A percentile compares a stretch with the other conserved stretches of the same genome.
Conservation (phyloP, 306 rosid species). For the Inga laurina region DNA sequence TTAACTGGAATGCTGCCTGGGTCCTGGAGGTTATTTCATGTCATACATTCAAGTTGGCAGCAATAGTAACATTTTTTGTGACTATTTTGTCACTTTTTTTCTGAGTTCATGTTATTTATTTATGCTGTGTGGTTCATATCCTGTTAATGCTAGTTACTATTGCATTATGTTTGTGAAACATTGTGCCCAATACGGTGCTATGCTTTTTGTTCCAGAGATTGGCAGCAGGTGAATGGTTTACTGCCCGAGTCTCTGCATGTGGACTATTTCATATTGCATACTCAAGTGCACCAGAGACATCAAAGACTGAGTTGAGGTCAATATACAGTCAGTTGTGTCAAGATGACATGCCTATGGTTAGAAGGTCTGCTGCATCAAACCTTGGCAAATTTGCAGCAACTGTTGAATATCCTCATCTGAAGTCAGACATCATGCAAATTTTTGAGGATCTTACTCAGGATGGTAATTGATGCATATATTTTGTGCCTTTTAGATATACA, state of each 20-base stretch:
- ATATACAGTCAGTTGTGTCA: conserved; percentile 90
- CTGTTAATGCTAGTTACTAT: conserved; percentile 9
- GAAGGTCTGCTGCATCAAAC: conserved; percentile 98
- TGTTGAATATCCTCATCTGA: conserved; percentile 86
- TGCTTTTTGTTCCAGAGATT: conserved; percentile 62
- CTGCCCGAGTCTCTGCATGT: conserved; percentile 97
- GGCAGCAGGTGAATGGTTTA: conserved; percentile 99
- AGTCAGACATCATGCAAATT: conserved; percentile 81
- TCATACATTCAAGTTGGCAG: conserved; percentile 13
- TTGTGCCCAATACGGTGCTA: conserved; percentile 16
- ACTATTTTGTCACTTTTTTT: conserved; percentile 2
- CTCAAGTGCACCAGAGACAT: conserved; percentile 77
- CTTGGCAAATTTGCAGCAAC: conserved; percentile 96
- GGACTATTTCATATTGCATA: conserved; percentile 95
- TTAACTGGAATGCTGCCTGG: neutral
- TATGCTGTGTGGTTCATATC: conserved; percentile 4
- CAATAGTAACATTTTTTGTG: conserved; percentile 15
- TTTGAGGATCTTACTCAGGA: conserved; percentile 98
- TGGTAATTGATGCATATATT: conserved; percentile 50
- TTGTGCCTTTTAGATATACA: conserved; percentile 10
- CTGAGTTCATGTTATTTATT: neutral
- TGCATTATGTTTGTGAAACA: conserved; percentile 1
- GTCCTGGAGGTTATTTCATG: neutral
- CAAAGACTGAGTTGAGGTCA: conserved; percentile 82
- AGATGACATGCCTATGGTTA: conserved; percentile 99